Base-by-base conservation (phyloP, 805 yeast genomes). In the Aciculoconidium aculeatum region DNA sequence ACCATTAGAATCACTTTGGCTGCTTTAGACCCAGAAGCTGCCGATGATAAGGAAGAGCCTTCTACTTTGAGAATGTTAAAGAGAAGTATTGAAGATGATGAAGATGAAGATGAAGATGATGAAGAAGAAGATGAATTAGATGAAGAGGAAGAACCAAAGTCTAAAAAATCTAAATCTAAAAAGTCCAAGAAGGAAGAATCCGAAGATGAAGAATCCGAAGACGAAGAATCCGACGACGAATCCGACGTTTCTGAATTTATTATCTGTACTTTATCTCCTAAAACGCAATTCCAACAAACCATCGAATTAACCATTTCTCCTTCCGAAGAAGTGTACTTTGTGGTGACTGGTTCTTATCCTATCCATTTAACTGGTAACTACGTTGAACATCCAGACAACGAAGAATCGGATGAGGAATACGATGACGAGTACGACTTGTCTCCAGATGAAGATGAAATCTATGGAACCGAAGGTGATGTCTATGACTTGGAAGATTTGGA, bases 341-440 rank as follows among this genome's bases (percentile, higher is more conserved):
- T 86, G 52, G 96, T 84, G 34, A 82, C 95, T 39, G 98, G 98
- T 53, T 86, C 96, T 15, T 90, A 87, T 69, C 82, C 94, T 43
- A 71, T 92, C 43, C 94, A 90, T 59, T 67, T 92, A 48, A 70
- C 84, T 45, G 99, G 99, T 69, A 90, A 92, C 79, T 87, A 80
- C 65, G 80, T 92, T 53, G 94, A 84, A 61, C 96, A 88, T 62
- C 96, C 97, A 58, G 85, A 77, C 50, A 95, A 88, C 51, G 75
- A 67, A 23, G 80, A 74, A 31, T 76, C 67, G 29, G 65, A 61
- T 21, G 70, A 66, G 34, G 44, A 45, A 29, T 73, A 68, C 25
- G 72, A 65, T 30, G 77, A 68, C 30, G 82, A 74, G 39, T 72
- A 74, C 53, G 80, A 75, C 57, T 69, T 77, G 58, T 78, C 85